Percentiles rank a stretch among this genome's conserved stretches.
Conservation (phyloP, 345 rosid genomes). For the Eucalyptus camaldulensis region DNA sequence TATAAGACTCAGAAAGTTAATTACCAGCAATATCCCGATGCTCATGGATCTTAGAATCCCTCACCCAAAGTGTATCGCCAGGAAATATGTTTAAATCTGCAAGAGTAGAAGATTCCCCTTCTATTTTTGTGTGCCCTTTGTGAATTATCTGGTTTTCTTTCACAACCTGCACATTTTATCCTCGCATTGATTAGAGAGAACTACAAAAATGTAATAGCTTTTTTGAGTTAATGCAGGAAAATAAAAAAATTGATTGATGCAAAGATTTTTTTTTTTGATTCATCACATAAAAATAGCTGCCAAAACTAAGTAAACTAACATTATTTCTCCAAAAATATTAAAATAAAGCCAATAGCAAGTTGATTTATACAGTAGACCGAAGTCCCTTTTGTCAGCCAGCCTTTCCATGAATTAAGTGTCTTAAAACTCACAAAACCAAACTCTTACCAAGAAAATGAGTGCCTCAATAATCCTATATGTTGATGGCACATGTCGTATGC, state of each 20-base stretch:
- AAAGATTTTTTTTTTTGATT: neutral
- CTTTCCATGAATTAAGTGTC: neutral
- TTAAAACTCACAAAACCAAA: neutral
- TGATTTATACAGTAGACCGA: neutral
- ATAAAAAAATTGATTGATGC: neutral
- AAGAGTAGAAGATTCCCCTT: conserved; percentile 83
- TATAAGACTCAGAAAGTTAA: neutral
- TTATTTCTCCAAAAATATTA: neutral
- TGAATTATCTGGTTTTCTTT: conserved; percentile 92
- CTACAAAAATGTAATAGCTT: neutral
- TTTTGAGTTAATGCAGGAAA: neutral
- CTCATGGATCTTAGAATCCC: conserved; percentile 89
- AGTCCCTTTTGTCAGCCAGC: neutral
- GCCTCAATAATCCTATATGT: neutral
- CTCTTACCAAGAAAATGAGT: neutral
- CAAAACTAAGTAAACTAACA: neutral
- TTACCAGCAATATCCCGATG: conserved; percentile 98
- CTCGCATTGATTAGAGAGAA: neutral
- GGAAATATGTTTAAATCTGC: conserved; percentile 95
- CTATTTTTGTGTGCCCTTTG: conserved; percentile 71
- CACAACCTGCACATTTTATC: conserved; percentile 46
- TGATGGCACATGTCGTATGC: neutral
- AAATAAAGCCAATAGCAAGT: neutral
- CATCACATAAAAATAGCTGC: neutral
- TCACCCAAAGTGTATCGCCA: conserved; percentile 95